phyloP scores from a whole-genome alignment of 176 grass and related monocot genomes.

The Dendrocalamus sinicus region DNA sequence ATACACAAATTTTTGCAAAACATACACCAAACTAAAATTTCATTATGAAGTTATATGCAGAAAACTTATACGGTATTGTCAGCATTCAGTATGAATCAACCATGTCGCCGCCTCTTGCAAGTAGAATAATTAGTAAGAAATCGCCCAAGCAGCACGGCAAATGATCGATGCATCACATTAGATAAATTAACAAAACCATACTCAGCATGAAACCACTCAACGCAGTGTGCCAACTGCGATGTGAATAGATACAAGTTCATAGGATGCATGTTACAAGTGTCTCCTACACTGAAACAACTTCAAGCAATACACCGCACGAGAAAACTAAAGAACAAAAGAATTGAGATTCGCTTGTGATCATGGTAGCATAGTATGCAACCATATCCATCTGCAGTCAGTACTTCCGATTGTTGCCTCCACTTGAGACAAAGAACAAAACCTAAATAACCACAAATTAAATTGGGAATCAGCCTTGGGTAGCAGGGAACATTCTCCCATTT shows the following conservation, averaged over 20 bases:
- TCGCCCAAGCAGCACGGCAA: not conserved
- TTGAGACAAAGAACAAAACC: not conserved
- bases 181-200: not conserved
- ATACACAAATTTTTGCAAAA: too few species aligned
- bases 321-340: constrained; percentile 28
- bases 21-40: too few species aligned
- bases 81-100: too few species aligned
- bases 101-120: not conserved
- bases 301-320: not conserved
- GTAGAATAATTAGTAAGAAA: not conserved
- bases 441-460: not conserved
- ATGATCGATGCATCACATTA: not conserved
- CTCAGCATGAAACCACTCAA: not conserved
- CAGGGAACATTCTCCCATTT: not conserved
- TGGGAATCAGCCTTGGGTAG: not conserved
- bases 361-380: not conserved
- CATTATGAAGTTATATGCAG: not conserved
- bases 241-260: not conserved
- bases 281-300: not conserved
- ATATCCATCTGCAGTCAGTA: not conserved
- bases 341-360: not conserved
- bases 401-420: not conserved
- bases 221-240: not conserved
- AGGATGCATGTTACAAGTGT: not conserved
- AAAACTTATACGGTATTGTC: not conserved